A percentile compares a stretch with the other conserved stretches of the same genome.
These are phyloP conservation scores for Cyclotella distinguenda DNA, from an alignment of 108 stramenopile genomes.

Conservation along the genomic window DNA sequence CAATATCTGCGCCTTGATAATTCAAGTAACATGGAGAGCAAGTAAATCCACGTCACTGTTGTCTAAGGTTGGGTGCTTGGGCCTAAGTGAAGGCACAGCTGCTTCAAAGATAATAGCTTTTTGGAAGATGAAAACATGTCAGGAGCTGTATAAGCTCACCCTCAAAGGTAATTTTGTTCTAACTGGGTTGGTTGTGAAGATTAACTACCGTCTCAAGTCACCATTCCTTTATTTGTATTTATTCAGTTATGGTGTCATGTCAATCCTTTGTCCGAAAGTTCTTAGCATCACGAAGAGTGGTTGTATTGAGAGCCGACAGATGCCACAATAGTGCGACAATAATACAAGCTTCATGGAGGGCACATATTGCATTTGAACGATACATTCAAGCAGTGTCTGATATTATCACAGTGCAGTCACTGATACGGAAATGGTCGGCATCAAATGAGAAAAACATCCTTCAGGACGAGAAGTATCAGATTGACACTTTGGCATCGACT, in stretches of 20 bases:
- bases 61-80: no score
- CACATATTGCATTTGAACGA: slow-evolving; percentile 34
- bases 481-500: no score
- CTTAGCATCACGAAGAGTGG: not conserved
- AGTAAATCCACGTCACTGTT: no score
- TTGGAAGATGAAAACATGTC: no score
- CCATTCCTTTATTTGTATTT: no score
- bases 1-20: not conserved
- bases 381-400: slow-evolving; percentile 61
- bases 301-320: not conserved
- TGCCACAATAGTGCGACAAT: not conserved
- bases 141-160: no score
- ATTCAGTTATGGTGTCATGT: slow-evolving; percentile 9
- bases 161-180: no score
- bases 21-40: slow-evolving; percentile 13
- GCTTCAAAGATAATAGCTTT: no score
- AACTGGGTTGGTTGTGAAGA: no score
- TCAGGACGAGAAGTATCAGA: not conserved
- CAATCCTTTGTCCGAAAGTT: slow-evolving; percentile 3
- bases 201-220: no score
- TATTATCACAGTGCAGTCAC: slow-evolving; percentile 52
- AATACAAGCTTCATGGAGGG: slow-evolving; percentile 10
- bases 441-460: not conserved
- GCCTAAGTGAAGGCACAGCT: no score
- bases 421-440: slow-evolving; percentile 34